Conservation (phyloP, 2,329 filamentous ascomycete genomes). For the Fusarium sororula region DNA sequence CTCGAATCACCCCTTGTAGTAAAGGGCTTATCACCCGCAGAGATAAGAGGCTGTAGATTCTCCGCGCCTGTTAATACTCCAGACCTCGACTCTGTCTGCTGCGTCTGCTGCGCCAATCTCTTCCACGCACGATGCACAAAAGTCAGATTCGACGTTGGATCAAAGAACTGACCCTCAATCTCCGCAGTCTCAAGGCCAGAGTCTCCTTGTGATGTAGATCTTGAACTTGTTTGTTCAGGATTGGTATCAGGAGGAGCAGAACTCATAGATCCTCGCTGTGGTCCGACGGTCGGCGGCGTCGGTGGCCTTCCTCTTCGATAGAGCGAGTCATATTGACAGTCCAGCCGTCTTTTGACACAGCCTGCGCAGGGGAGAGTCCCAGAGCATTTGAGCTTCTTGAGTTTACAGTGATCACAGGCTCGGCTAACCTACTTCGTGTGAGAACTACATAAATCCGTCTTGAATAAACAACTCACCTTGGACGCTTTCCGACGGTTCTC, state of each 20-base stretch:
- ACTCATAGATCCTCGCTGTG: slow-evolving; percentile 5
- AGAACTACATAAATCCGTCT: background rate
- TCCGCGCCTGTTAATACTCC: slow-evolving; percentile 36
- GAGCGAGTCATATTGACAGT: slow-evolving; percentile 49
- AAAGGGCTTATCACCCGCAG: slow-evolving; percentile 60
- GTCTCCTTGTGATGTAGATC: slow-evolving; percentile 44
- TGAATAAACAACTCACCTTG: background rate
- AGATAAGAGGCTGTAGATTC: slow-evolving; percentile 54
- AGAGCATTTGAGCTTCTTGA: slow-evolving; percentile 50
- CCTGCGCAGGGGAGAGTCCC: slow-evolving; percentile 49
- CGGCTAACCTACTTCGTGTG: slow-evolving; percentile 40
- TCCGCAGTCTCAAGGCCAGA: slow-evolving; percentile 58
- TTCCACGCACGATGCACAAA: slow-evolving; percentile 64
- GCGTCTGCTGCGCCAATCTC: slow-evolving; percentile 56
- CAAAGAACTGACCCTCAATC: slow-evolving; percentile 62
- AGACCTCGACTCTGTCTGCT: slow-evolving; percentile 21
- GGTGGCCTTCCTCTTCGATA: slow-evolving; percentile 51
- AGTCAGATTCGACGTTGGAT: slow-evolving; percentile 60
- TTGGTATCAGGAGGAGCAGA: slow-evolving; percentile 14
- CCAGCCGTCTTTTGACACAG: slow-evolving; percentile 42
- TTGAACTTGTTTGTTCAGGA: background rate
- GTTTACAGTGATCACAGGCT: slow-evolving; percentile 53
- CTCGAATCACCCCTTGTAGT: slow-evolving; percentile 43
- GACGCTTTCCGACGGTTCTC: slow-evolving; percentile 33
- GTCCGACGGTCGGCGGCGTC: slow-evolving; percentile 43